phyloP scores from a whole-genome alignment of 2,329 filamentous ascomycete genomes.

The Ambrosiella xylebori region DNA sequence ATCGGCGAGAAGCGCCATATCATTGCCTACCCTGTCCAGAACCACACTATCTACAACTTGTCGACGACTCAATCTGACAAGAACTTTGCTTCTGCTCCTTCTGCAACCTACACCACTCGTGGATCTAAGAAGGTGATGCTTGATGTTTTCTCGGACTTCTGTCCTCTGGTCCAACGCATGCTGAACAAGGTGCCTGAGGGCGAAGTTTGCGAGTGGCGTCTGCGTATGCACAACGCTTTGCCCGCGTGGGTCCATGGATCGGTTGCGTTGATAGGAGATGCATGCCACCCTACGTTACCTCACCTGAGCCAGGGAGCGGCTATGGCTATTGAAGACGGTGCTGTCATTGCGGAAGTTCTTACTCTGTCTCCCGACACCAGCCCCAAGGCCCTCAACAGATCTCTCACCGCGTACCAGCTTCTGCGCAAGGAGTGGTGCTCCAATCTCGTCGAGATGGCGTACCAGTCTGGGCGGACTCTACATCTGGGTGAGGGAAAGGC shows the following conservation, averaged over 20 bases:
- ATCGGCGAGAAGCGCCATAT: constrained; percentile 60
- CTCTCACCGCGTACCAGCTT: constrained; percentile 36
- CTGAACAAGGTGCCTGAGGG: constrained; percentile 42
- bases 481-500: constrained; percentile 41
- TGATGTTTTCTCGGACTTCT: constrained; percentile 43
- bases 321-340: constrained; percentile 51
- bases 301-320: constrained; percentile 51
- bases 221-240: constrained; percentile 40
- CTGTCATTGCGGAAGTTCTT: constrained; percentile 38
- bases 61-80: constrained; percentile 44
- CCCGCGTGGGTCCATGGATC: constrained; percentile 40
- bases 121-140: constrained; percentile 45
- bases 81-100: constrained; percentile 40
- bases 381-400: constrained; percentile 27
- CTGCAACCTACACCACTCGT: constrained; percentile 44
- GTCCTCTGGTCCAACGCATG: constrained; percentile 39
- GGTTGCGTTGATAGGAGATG: constrained; percentile 43
- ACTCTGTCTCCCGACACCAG: constrained; percentile 22
- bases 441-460: constrained; percentile 35
- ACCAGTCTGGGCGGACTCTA: constrained; percentile 33
- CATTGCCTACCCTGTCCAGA: constrained; percentile 58
- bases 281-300: constrained; percentile 50
- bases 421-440: constrained; percentile 38
- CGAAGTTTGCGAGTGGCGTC: constrained; percentile 47
- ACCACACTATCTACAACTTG: constrained; percentile 48